Evolutionary conservation across 345 rosid species (phyloP).

Genomic region (Gossypium turneri): DNA sequence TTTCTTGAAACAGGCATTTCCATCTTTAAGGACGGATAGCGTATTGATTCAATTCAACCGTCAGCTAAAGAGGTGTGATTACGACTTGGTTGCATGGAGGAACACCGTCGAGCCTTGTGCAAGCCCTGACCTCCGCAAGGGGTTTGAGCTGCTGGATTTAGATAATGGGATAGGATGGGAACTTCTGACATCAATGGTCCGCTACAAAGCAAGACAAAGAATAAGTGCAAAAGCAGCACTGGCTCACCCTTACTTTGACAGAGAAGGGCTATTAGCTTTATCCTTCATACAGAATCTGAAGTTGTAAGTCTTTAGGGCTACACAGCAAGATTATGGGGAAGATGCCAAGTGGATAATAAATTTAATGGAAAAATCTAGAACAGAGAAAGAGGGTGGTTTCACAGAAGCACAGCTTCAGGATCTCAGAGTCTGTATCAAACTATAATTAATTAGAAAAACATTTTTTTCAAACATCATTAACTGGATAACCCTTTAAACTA

Average conservation of each 20-base stretch:
- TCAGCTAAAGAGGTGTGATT: slow-evolving; percentile 87
- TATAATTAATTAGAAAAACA: neutral
- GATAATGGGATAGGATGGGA: slow-evolving; percentile 95
- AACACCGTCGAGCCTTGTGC: slow-evolving; percentile 78
- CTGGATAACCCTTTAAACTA: neutral
- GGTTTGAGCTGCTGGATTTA: slow-evolving; percentile 73
- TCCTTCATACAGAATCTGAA: slow-evolving; percentile 87
- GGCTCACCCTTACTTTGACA: slow-evolving; percentile 79
- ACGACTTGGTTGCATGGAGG: slow-evolving; percentile 82
- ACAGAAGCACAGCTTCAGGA: slow-evolving; percentile 93
- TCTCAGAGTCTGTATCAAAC: slow-evolving; percentile 40
- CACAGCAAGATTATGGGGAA: slow-evolving; percentile 87
- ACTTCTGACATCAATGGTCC: slow-evolving; percentile 85
- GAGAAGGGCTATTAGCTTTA: slow-evolving; percentile 69
- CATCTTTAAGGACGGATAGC: slow-evolving; percentile 75
- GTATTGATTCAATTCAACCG: slow-evolving; percentile 89
- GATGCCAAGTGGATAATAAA: slow-evolving; percentile 72
- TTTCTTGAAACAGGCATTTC: slow-evolving; percentile 52
- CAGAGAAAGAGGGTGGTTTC: slow-evolving; percentile 86
- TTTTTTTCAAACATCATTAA: neutral
- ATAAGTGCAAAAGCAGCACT: slow-evolving; percentile 81
- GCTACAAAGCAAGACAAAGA: slow-evolving; percentile 87
- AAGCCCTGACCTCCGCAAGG: slow-evolving; percentile 63
- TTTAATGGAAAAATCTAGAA: slow-evolving; percentile 68
- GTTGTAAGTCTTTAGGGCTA: slow-evolving; percentile 68